Evolutionary conservation across 208 protist genomes (phyloP), one percentile per base, ranked within the genome.

Genomic region (Sergeia podlipaevii): DNA sequence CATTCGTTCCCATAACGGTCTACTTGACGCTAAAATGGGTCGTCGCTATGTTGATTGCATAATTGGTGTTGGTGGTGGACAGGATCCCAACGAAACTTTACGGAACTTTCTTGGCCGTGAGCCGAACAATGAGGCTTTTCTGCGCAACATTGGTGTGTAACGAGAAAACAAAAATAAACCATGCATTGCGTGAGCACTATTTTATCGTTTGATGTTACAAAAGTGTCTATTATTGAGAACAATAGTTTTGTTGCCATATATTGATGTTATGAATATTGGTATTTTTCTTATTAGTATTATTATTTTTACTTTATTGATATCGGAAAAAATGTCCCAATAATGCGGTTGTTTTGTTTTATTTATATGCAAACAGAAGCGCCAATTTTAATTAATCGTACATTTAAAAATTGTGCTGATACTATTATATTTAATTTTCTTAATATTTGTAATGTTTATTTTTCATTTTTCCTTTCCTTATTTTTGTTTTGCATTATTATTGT

Each of bases 71-170:
- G 84, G 88, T 32, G 88, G 85, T 60, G 68, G 78, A 24, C 60
- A 73, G 51, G 82, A 89, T 56, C 82, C 81, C 17, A 89, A 77
- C 56, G 77, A 85, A 13, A 78, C 77, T 54, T 74, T 95, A 13
- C 58, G 52, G 28, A 74, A 77, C n/a, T 95, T 95, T 56, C 68
- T 95, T 17, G 88, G 76, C n/a, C 77, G 88, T 18, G 72, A 90
- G 42, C 87, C 87, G 37, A 89, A 86, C 68, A 81, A 50, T 55
- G 59, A 86, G 27, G 87, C 87, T 33, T 95, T 91, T 45, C 55
- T 89, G 32, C 67, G 73, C 34, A 89, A 50, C 57, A 62, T 91
- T 28, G 87, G 82, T 24, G 58, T 91, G 10, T 80, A 65, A 27
- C 38, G 54, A 5, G 21, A 4, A 10, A 39, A 41, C 10, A 46